Evolutionary conservation across 2,329 filamentous ascomycete genomes (phyloP).

Genomic region (Hypoxylon sp.): DNA sequence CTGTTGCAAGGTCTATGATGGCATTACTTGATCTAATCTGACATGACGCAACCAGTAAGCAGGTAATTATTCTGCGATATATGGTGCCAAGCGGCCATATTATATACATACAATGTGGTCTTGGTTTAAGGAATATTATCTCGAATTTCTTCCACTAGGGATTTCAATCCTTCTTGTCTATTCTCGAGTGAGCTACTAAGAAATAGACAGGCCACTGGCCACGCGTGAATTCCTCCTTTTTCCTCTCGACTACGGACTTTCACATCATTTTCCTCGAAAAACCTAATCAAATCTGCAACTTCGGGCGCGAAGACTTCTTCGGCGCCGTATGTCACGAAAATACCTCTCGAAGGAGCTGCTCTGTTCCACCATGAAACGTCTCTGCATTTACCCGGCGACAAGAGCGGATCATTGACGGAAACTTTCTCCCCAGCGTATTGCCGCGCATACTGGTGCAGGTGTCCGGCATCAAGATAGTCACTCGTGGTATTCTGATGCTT

Average conservation of each 20-base stretch:
- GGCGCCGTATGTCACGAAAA: slow-evolving; percentile 78
- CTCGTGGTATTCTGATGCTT: slow-evolving; percentile 77
- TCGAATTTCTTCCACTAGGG: slow-evolving; percentile 57
- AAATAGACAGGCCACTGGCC: slow-evolving; percentile 80
- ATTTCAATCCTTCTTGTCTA: slow-evolving; percentile 65
- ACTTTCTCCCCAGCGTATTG: slow-evolving; percentile 72
- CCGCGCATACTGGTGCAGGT: slow-evolving; percentile 76
- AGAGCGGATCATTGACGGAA: slow-evolving; percentile 65
- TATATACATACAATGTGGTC: slow-evolving; percentile 2
- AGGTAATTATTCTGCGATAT: slow-evolving; percentile 11
- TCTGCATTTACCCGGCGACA: slow-evolving; percentile 79
- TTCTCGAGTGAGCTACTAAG: slow-evolving; percentile 63
- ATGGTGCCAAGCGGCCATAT: slow-evolving; percentile 20
- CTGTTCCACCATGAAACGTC: slow-evolving; percentile 75
- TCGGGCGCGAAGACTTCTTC: slow-evolving; percentile 84
- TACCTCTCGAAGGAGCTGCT: slow-evolving; percentile 75
- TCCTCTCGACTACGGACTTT: slow-evolving; percentile 71
- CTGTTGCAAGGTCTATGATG: slow-evolving; percentile 58
- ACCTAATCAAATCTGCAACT: slow-evolving; percentile 70
- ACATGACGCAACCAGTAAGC: slow-evolving; percentile 53
- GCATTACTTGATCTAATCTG: slow-evolving; percentile 77
- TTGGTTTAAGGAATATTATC: slow-evolving; percentile 50
- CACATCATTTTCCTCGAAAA: slow-evolving; percentile 67
- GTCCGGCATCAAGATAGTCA: slow-evolving; percentile 79
- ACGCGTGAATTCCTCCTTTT: slow-evolving; percentile 79